A percentile compares a stretch with the other conserved stretches of the same genome.
phyloP scores from a whole-genome alignment of 176 grass and related monocot species.

The Areca catechu region DNA sequence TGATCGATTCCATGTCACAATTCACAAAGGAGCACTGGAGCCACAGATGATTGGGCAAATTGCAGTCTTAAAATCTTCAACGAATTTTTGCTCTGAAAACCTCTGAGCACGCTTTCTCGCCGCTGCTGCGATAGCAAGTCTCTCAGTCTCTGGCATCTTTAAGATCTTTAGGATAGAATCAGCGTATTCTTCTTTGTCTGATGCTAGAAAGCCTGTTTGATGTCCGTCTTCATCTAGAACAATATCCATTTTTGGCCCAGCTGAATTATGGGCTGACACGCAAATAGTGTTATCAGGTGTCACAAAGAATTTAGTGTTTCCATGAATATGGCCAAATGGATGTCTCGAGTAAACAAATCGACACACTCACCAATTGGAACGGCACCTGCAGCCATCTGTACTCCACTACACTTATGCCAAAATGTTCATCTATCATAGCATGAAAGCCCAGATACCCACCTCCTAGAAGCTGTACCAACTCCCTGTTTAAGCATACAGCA shows the following conservation, averaged over 20 bases:
- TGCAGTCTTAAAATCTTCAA: constrained; percentile 50
- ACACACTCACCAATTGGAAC: constrained; percentile 72
- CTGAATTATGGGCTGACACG: constrained; percentile 68
- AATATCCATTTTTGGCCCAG: constrained; percentile 93
- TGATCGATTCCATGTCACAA: too few relatives aligned
- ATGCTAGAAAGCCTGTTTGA: constrained; percentile 70
- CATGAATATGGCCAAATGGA: too few relatives aligned
- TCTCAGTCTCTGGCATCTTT: constrained; percentile 53
- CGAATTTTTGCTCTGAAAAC: constrained; percentile 75
- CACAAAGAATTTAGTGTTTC: too few relatives aligned
- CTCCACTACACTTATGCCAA: constrained; percentile 90
- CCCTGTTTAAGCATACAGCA: constrained; percentile 28
- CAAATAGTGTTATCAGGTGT: too few relatives aligned
- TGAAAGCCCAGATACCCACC: constrained; percentile 76
- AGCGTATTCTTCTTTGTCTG: constrained; percentile 50
- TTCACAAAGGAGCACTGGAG: neutral
- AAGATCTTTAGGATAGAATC: constrained; percentile 64
- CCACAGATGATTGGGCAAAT: constrained; percentile 20
- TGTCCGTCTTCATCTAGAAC: constrained; percentile 59
- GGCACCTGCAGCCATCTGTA: constrained; percentile 94
- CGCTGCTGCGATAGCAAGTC: constrained; percentile 45
- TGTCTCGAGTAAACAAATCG: neutral
- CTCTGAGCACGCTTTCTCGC: constrained; percentile 69
- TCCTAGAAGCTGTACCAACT: constrained; percentile 66
- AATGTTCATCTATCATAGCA: constrained; percentile 95